Evolutionary conservation across 2,329 filamentous ascomycete genomes (phyloP).

Genomic region (Fusarium lyarnte): DNA sequence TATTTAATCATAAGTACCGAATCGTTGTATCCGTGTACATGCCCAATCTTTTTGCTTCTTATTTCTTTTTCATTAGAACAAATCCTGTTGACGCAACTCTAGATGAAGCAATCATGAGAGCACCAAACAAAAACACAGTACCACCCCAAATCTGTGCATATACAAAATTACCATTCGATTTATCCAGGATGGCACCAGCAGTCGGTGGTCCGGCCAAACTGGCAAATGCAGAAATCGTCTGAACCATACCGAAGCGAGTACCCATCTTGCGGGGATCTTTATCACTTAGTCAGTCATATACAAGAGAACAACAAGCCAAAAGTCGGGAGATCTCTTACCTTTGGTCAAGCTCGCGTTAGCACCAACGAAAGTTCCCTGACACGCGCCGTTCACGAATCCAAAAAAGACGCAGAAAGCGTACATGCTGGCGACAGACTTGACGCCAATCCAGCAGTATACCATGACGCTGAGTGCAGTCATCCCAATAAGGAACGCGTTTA

Average conservation of each 20-base stretch:
- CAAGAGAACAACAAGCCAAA: background rate
- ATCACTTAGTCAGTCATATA: background rate
- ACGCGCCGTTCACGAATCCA: conserved; percentile 42
- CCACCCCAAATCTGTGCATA: conserved; percentile 61
- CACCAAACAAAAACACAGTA: conserved; percentile 50
- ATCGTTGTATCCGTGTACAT: background rate
- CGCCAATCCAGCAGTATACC: conserved; percentile 46
- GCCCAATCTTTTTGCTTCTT: background rate
- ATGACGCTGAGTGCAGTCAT: conserved; percentile 43
- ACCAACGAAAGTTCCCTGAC: conserved; percentile 48
- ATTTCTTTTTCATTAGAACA: conserved; percentile 49
- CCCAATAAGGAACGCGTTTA: conserved; percentile 55
- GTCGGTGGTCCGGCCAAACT: conserved; percentile 54
- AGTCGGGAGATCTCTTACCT: background rate
- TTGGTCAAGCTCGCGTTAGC: conserved; percentile 52
- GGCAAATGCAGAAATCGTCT: conserved; percentile 53
- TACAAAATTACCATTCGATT: conserved; percentile 45
- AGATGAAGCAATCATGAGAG: conserved; percentile 46
- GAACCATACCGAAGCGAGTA: conserved; percentile 55
- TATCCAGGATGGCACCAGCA: conserved; percentile 46
- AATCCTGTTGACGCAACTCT: conserved; percentile 50
- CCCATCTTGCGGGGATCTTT: conserved; percentile 54
- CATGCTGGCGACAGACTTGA: conserved; percentile 40
- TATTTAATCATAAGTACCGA: background rate
- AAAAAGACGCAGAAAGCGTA: conserved; percentile 46